Percentiles rank a stretch among this genome's conserved stretches.
Evolutionary conservation across 2,329 filamentous ascomycete species (phyloP).

Genomic region (Phoma sp.): DNA sequence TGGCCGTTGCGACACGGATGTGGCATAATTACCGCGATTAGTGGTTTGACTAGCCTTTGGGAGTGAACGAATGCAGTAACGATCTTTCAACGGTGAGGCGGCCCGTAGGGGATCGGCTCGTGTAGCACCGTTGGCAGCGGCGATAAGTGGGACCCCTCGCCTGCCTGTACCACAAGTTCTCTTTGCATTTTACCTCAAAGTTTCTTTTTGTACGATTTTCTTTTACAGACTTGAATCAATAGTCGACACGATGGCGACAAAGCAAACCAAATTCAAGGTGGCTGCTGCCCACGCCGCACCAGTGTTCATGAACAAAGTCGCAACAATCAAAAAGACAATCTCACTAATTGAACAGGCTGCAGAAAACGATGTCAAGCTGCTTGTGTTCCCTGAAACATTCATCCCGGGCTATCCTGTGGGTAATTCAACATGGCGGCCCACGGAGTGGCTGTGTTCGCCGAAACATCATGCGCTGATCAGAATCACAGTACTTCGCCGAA

Average conservation of each 20-base stretch:
- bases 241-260: conserved; percentile 24
- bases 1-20: background rate
- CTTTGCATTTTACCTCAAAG: conserved; percentile 2
- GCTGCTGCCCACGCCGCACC: conserved; percentile 49
- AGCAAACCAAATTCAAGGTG: conserved; percentile 42
- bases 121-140: background rate
- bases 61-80: background rate
- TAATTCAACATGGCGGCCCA: background rate
- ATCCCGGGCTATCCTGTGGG: conserved; percentile 47
- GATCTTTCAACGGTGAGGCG: conserved; percentile 1
- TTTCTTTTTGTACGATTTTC: conserved; percentile 2
- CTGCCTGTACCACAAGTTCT: background rate
- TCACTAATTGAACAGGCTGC: conserved; percentile 45
- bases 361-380: conserved; percentile 37
- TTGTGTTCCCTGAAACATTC: conserved; percentile 49
- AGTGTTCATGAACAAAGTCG: conserved; percentile 49
- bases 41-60: background rate
- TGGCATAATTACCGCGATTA: background rate
- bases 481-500: conserved; percentile 44
- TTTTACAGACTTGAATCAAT: background rate
- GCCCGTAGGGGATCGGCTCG: conserved; percentile 6
- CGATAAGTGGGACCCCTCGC: conserved; percentile 7
- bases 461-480: conserved; percentile 16
- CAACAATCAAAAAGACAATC: conserved; percentile 44
- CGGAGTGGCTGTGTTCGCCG: conserved; percentile 1